These are phyloP conservation scores for Solanum lignicaule DNA, from an alignment of 257 asterid genomes.

Conservation along the genomic window DNA sequence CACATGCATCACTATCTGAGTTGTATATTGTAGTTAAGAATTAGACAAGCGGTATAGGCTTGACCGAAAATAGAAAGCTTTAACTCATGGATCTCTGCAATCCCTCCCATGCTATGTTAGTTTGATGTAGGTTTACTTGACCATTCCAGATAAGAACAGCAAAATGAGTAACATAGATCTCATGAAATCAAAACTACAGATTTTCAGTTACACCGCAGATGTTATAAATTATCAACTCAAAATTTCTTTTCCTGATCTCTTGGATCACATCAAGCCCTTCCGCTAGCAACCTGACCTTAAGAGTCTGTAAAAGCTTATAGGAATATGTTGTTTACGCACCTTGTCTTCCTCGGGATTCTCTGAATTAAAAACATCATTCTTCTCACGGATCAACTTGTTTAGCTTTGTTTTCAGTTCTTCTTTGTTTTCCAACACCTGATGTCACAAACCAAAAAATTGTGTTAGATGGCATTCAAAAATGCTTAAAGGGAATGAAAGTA, in stretches of 20 bases:
- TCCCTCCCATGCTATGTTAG: not conserved
- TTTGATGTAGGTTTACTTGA: not conserved
- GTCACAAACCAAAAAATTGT: not conserved
- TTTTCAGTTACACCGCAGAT: not conserved
- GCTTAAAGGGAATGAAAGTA: not conserved
- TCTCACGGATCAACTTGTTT: conserved; percentile 70
- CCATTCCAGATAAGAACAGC: not conserved
- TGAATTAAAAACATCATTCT: conserved; percentile 61
- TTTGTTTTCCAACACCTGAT: conserved; percentile 54
- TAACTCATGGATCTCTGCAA: not conserved
- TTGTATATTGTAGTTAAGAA: not conserved
- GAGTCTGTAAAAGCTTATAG: not conserved
- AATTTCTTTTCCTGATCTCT: not conserved
- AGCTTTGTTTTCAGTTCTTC: conserved; percentile 76
- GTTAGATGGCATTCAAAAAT: not conserved
- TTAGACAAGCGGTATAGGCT: not conserved
- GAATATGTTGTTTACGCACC: conserved; percentile 25
- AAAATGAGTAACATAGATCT: not conserved
- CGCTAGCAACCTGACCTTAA: not conserved
- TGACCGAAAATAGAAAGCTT: not conserved
- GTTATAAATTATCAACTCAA: not conserved
- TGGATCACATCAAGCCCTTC: not conserved
- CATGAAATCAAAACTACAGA: not conserved
- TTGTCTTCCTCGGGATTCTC: conserved; percentile 79
- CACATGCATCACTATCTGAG: not conserved